Conservation (phyloP, 1,284 basidiomycete genomes). For the Fomitopsis palustris region DNA sequence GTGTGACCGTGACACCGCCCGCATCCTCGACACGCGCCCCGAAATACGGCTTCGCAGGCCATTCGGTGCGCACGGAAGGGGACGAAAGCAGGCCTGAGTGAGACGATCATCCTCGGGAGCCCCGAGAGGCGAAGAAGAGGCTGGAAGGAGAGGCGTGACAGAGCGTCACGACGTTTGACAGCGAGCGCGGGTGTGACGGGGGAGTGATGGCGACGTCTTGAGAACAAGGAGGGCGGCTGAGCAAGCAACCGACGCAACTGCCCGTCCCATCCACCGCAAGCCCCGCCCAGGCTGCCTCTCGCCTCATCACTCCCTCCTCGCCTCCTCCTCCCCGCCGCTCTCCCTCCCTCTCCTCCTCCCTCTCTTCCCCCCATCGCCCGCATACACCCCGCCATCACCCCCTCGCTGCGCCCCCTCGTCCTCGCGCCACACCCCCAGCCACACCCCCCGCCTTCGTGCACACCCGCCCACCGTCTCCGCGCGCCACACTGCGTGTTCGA, state of each 20-base stretch:
- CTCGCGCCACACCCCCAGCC: not conserved
- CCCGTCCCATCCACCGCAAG: not conserved
- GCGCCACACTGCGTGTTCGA: not conserved
- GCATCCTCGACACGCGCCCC: too few relatives aligned
- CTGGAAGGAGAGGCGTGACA: not conserved
- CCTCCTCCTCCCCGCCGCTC: not conserved
- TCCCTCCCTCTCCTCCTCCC: not conserved
- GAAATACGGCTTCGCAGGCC: too few relatives aligned
- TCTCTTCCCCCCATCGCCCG: not conserved
- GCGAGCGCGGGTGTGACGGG: conserved; percentile 1
- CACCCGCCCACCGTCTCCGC: not conserved
- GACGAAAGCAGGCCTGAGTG: not conserved
- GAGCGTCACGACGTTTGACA: not conserved
- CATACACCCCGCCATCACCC: not conserved
- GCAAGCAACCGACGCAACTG: conserved; percentile 4
- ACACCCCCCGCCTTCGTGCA: not conserved
- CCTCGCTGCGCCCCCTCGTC: not conserved
- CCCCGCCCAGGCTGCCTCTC: not conserved
- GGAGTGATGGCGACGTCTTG: not conserved
- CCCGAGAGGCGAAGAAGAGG: not conserved
- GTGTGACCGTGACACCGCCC: not conserved
- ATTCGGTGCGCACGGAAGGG: not conserved
- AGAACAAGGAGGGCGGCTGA: conserved; percentile 9
- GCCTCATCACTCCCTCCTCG: not conserved
- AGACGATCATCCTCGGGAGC: not conserved